Evolutionary conservation across 2,329 filamentous ascomycete species (phyloP).

Genomic region (Pyrenophora tritici-repentis): DNA sequence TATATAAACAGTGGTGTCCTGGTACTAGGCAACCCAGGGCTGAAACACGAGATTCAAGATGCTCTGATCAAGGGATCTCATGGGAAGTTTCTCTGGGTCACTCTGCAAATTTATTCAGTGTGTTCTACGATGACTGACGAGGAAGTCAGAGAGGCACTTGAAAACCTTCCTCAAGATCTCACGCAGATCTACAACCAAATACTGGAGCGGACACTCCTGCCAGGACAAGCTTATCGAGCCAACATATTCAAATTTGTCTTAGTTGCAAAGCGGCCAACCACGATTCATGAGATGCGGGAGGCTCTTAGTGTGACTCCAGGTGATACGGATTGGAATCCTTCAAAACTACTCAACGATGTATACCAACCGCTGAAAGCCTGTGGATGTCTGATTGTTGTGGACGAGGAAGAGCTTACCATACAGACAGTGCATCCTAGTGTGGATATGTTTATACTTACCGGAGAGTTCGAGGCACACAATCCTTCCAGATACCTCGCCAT

Average conservation of each 20-base stretch:
- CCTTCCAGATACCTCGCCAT: too few species aligned
- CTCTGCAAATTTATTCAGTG: slow-evolving; percentile 27
- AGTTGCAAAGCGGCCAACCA: slow-evolving; percentile 38
- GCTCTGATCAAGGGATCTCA: slow-evolving; percentile 23
- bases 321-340: slow-evolving; percentile 21
- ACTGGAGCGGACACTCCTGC: background rate
- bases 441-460: too few species aligned
- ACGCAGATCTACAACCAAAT: slow-evolving; percentile 14
- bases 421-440: slow-evolving; percentile 27
- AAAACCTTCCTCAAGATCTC: slow-evolving; percentile 23
- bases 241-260: slow-evolving; percentile 39
- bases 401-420: slow-evolving; percentile 32
- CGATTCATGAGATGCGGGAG: slow-evolving; percentile 46
- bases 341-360: slow-evolving; percentile 24
- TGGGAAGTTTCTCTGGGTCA: slow-evolving; percentile 38
- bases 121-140: slow-evolving; percentile 47
- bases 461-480: too few species aligned
- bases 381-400: slow-evolving; percentile 30
- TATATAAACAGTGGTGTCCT: slow-evolving; percentile 22
- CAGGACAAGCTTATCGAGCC: slow-evolving; percentile 25
- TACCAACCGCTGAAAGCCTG: slow-evolving; percentile 23
- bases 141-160: slow-evolving; percentile 37
- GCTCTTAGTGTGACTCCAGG: slow-evolving; percentile 47
- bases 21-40: slow-evolving; percentile 26
- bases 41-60: slow-evolving; percentile 36